Percentiles rank a stretch among this genome's conserved stretches.
Evolutionary conservation across 371 early-diverging fungal species (phyloP).

Genomic region (Rhizopus arrhizus): DNA sequence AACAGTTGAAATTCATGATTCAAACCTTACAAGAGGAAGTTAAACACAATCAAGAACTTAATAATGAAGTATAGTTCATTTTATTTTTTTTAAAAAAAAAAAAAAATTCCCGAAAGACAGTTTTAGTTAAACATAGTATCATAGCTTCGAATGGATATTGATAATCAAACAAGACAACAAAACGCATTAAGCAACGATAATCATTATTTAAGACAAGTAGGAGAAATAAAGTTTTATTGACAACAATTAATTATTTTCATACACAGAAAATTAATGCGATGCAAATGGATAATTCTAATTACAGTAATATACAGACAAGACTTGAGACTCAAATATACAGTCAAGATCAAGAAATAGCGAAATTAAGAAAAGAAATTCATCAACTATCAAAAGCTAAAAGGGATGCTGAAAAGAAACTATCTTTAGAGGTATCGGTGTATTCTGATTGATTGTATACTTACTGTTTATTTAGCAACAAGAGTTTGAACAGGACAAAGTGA

Average conservation of each 20-base stretch:
- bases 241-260: not conserved
- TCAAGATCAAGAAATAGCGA: slow-evolving; percentile 45
- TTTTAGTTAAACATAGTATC: too few species aligned
- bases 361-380: slow-evolving; percentile 42
- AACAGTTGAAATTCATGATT: slow-evolving; percentile 13
- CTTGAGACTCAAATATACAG: slow-evolving; percentile 53
- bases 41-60: slow-evolving; percentile 19
- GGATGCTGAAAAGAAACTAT: slow-evolving; percentile 46
- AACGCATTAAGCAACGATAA: slow-evolving; percentile 37
- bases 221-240: not conserved
- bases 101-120: too few species aligned
- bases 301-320: slow-evolving; percentile 46
- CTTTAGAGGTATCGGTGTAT: slow-evolving; percentile 31
- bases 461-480: slow-evolving; percentile 32
- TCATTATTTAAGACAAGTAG: slow-evolving; percentile 48
- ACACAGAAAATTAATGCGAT: slow-evolving; percentile 42
- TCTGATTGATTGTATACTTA: not conserved
- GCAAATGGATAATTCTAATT: slow-evolving; percentile 46
- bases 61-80: slow-evolving; percentile 15
- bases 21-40: slow-evolving; percentile 28
- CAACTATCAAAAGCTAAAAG: slow-evolving; percentile 41
- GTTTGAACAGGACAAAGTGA: slow-evolving; percentile 46
- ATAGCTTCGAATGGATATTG: slow-evolving; percentile 38
- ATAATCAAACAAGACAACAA: slow-evolving; percentile 32
- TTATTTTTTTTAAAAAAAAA: not conserved